These are phyloP conservation scores for Cercospora zeae-maydis DNA, from an alignment of 2,329 filamentous ascomycete species.

Conservation along the genomic window DNA sequence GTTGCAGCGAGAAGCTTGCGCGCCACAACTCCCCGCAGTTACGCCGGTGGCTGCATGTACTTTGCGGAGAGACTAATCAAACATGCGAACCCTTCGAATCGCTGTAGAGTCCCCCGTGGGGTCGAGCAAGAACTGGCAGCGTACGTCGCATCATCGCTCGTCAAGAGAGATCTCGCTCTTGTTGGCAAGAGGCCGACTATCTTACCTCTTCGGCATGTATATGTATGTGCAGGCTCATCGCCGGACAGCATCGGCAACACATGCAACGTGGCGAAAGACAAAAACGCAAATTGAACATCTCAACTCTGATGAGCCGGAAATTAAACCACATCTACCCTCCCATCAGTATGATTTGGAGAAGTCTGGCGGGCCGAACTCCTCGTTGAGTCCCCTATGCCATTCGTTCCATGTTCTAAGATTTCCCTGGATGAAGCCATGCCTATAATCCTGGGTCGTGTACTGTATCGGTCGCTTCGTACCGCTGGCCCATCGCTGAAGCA, in stretches of 20 bases:
- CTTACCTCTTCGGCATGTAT: not conserved
- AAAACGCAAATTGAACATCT: not conserved
- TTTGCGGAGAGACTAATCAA: not conserved
- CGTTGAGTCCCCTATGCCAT: not conserved
- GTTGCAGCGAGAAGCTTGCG: not conserved
- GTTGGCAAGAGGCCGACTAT: not conserved
- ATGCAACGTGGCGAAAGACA: not conserved
- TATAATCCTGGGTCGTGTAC: conserved; percentile 1
- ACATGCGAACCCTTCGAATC: not conserved
- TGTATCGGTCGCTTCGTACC: conserved; percentile 3
- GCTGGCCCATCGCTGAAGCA: not conserved
- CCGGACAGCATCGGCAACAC: not conserved
- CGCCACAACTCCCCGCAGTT: conserved; percentile 1
- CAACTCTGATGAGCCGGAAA: not conserved
- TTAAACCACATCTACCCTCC: not conserved
- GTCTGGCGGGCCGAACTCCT: not conserved
- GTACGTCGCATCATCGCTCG: not conserved
- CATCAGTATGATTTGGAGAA: not conserved
- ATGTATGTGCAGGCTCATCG: not conserved
- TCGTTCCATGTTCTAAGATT: not conserved
- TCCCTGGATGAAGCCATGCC: not conserved
- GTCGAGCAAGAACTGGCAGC: not conserved
- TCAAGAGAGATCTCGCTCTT: not conserved
- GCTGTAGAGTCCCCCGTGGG: not conserved
- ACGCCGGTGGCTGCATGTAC: not conserved